Conservation (phyloP, 495 filamentous ascomycete species). For the Penicillium egyptiacum region DNA sequence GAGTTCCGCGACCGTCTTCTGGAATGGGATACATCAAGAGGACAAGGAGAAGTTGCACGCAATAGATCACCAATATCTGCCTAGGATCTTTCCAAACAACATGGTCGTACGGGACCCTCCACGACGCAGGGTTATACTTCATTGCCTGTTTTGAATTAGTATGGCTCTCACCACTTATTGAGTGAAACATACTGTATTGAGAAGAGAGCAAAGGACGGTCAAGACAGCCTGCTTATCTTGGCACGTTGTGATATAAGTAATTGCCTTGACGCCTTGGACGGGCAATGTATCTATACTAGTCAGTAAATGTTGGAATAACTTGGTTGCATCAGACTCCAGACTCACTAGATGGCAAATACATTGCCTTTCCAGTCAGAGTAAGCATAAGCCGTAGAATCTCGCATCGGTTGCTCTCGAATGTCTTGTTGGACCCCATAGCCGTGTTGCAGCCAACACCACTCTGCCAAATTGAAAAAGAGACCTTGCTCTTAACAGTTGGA, state of each 20-base stretch:
- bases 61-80: constrained; percentile 87
- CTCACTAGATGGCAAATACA: constrained; percentile 84
- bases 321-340: not conserved
- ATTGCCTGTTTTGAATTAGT: constrained; percentile 61
- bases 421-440: constrained; percentile 80
- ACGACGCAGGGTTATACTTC: constrained; percentile 94
- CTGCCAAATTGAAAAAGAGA: constrained; percentile 95
- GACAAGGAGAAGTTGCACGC: constrained; percentile 85
- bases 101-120: constrained; percentile 94
- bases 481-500: constrained; percentile 70
- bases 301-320: constrained; percentile 11
- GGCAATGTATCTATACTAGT: constrained; percentile 64
- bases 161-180: not conserved
- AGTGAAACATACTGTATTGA: constrained; percentile 79
- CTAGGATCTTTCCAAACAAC: constrained; percentile 92
- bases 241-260: constrained; percentile 86
- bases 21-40: constrained; percentile 89
- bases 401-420: constrained; percentile 86
- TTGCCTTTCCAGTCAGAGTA: constrained; percentile 81
- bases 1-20: constrained; percentile 59
- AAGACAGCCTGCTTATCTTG: constrained; percentile 90
- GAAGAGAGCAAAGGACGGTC: constrained; percentile 82
- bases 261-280: constrained; percentile 78
- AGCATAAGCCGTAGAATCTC: constrained; percentile 87
- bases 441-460: constrained; percentile 95